phyloP scores from a whole-genome alignment of 352 stramenopile genomes.

The Globisporangium nagaii region DNA sequence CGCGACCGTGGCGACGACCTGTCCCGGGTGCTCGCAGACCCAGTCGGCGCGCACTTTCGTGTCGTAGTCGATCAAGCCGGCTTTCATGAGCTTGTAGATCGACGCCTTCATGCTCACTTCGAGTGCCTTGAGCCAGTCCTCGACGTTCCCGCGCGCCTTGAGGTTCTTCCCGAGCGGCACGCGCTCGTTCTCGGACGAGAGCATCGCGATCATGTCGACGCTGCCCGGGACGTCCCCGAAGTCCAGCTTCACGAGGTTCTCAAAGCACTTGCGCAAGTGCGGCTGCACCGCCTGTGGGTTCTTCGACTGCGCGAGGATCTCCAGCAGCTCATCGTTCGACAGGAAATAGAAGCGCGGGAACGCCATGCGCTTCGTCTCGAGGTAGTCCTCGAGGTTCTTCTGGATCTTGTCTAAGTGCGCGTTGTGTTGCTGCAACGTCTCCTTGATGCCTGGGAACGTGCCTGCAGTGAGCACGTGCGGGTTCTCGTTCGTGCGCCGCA shows the following conservation, averaged over 20 bases:
- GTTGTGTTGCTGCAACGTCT: conserved; percentile 83
- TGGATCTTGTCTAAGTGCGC: conserved; percentile 87
- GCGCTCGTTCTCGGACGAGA: conserved; percentile 86
- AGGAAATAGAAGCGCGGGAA: conserved; percentile 95
- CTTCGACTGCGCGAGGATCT: conserved; percentile 94
- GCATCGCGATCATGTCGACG: conserved; percentile 93
- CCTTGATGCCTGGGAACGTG: conserved; percentile 74
- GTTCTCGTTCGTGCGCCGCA: conserved; percentile 84
- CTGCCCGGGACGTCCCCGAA: conserved; percentile 73
- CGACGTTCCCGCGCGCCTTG: conserved; percentile 87
- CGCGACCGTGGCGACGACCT: conserved; percentile 91
- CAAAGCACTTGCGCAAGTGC: conserved; percentile 94
- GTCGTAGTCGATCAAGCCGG: conserved; percentile 89
- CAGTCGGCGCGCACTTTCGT: conserved; percentile 73
- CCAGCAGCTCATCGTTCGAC: conserved; percentile 92
- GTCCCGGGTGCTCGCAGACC: conserved; percentile 87
- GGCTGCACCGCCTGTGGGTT: conserved; percentile 93
- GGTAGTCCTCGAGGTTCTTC: conserved; percentile 90
- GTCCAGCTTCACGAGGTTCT: conserved; percentile 81
- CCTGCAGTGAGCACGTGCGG: conserved; percentile 82
- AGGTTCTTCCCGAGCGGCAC: conserved; percentile 90
- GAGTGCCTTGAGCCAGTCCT: conserved; percentile 85
- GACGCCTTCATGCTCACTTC: conserved; percentile 89
- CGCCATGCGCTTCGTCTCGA: conserved; percentile 91
- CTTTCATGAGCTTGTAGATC: conserved; percentile 92